phyloP scores from a whole-genome alignment of 345 rosid genomes.

The Arabis hirsuta region DNA sequence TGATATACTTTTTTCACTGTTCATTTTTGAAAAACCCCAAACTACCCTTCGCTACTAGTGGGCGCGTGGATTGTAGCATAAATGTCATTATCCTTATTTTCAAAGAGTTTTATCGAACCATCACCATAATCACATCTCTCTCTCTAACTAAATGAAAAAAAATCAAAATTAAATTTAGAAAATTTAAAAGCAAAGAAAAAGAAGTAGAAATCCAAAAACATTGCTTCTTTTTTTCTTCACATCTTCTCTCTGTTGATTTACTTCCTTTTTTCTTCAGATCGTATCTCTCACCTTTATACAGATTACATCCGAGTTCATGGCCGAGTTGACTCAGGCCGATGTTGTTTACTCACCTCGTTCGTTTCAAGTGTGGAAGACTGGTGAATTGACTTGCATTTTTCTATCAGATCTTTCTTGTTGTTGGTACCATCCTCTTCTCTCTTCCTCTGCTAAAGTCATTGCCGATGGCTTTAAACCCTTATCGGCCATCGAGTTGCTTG shows the following conservation, averaged over 20 bases:
- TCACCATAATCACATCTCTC: too few species aligned
- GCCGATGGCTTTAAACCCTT: constrained; percentile 72
- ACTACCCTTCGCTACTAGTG: too few species aligned
- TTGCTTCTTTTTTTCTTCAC: too few species aligned
- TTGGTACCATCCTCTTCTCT: constrained; percentile 72
- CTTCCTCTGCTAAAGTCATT: constrained; percentile 52
- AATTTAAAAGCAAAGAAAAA: too few species aligned
- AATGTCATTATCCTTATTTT: too few species aligned
- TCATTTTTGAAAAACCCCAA: too few species aligned
- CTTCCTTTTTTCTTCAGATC: constrained; percentile 16
- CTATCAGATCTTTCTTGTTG: constrained; percentile 74
- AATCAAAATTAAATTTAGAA: too few species aligned
- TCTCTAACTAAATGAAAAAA: too few species aligned
- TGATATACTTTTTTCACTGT: too few species aligned
- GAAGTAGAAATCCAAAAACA: too few species aligned
- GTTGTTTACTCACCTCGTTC: constrained; percentile 71
- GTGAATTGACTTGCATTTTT: constrained; percentile 81
- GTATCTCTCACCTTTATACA: not conserved
- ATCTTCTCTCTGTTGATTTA: constrained; percentile 7
- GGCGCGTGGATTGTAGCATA: too few species aligned
- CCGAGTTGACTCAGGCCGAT: constrained; percentile 93
- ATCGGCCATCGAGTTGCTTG: constrained; percentile 71
- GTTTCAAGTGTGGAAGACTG: constrained; percentile 68
- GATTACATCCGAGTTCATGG: constrained; percentile 51
- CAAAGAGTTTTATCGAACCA: too few species aligned